A percentile compares a stretch with the other conserved stretches of the same genome.
Evolutionary conservation across 768 basidiomycete genomes (phyloP).

Genomic region (Tylopilus sp.): DNA sequence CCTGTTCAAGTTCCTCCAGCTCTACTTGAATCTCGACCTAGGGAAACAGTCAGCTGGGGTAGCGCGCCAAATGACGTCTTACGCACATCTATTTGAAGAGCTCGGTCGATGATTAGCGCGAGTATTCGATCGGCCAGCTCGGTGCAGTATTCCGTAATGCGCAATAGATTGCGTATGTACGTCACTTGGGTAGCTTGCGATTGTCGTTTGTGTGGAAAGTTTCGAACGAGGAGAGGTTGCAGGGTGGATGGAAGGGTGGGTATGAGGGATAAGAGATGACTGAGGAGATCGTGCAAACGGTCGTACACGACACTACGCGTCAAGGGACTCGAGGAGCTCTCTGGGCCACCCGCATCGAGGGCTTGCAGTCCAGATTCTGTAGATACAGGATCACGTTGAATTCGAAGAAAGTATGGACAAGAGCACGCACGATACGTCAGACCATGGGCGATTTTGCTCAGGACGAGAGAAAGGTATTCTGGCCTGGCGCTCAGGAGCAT

Average conservation of each 20-base stretch:
- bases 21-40: conserved; percentile 98
- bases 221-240: conserved; percentile 74
- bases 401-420: background rate
- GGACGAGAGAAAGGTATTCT: conserved; percentile 84
- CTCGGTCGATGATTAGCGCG: conserved; percentile 86
- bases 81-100: conserved; percentile 92
- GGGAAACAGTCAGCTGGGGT: background rate
- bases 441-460: conserved; percentile 78
- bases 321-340: conserved; percentile 65
- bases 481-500: conserved; percentile 90
- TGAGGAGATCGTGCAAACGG: conserved; percentile 81
- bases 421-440: conserved; percentile 80
- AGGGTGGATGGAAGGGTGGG: conserved; percentile 89
- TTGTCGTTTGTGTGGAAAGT: conserved; percentile 95
- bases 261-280: conserved; percentile 82
- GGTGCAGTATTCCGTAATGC: conserved; percentile 81
- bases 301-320: conserved; percentile 84
- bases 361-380: conserved; percentile 72
- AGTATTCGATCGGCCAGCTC: conserved; percentile 83
- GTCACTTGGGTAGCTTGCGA: conserved; percentile 74
- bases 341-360: conserved; percentile 52
- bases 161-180: conserved; percentile 87
- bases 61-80: background rate
- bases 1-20: conserved; percentile 83
- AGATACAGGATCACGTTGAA: conserved; percentile 2